Evolutionary conservation across 2,329 filamentous ascomycete genomes (phyloP).

Genomic region (Paecilomyces dactylethromorphus): DNA sequence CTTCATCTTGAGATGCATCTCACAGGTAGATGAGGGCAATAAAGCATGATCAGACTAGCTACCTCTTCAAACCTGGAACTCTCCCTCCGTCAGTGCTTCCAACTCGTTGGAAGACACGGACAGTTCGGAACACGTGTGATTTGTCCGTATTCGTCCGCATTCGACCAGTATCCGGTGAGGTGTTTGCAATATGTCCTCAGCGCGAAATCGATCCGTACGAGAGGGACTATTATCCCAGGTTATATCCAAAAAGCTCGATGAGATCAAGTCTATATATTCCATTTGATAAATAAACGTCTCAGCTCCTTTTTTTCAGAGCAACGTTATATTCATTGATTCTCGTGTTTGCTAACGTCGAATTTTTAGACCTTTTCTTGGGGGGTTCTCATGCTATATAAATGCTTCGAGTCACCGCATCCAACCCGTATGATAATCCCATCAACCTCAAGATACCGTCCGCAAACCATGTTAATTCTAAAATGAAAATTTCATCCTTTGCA

Average conservation of each 20-base stretch:
- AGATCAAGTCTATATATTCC: background rate
- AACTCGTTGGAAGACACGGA: background rate
- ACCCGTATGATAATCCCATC: background rate
- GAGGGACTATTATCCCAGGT: background rate
- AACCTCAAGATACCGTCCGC: background rate
- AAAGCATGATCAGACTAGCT: background rate
- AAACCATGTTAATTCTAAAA: background rate
- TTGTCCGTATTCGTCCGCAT: background rate
- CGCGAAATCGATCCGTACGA: background rate
- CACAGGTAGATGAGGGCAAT: background rate
- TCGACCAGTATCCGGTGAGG: background rate
- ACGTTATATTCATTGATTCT: background rate
- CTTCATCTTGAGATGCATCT: background rate
- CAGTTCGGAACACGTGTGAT: background rate
- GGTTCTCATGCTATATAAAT: background rate
- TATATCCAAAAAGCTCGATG: background rate
- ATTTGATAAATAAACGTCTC: background rate
- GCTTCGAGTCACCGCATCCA: background rate
- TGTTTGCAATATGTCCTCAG: background rate
- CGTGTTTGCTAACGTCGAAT: background rate
- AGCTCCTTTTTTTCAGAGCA: background rate
- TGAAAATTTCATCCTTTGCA: background rate
- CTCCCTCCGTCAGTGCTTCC: background rate
- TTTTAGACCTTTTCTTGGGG: background rate
- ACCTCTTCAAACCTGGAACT: background rate